A percentile compares a stretch with the other conserved stretches of the same genome.
Evolutionary conservation across 371 early-diverging fungal species (phyloP).

Genomic region (Syncephalastrum sp.): DNA sequence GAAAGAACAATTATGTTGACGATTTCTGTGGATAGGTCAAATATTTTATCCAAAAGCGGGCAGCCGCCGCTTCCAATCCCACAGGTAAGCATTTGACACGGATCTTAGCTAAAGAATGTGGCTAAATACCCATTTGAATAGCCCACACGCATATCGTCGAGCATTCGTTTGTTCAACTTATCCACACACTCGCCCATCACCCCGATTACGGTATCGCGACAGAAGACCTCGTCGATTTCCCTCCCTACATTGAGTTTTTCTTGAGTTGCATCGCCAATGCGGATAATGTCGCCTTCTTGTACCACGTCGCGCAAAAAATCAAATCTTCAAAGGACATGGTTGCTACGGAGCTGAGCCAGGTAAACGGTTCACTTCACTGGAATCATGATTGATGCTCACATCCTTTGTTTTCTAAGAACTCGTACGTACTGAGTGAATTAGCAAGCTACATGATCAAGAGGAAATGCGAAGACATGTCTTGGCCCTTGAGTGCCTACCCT

Average conservation of each 20-base stretch:
- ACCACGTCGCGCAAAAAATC: constrained; percentile 70
- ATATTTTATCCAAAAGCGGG: constrained; percentile 34
- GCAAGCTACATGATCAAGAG: constrained; percentile 77
- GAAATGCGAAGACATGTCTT: constrained; percentile 61
- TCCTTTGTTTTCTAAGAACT: constrained; percentile 44
- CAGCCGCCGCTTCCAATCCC: neutral
- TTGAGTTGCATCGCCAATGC: constrained; percentile 72
- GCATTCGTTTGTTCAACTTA: constrained; percentile 62
- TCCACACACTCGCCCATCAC: constrained; percentile 87
- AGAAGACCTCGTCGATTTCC: constrained; percentile 52
- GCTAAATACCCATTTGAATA: too few species aligned
- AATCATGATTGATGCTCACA: neutral
- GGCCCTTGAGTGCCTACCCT: constrained; percentile 72
- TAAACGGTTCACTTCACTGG: constrained; percentile 12
- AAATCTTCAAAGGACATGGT: constrained; percentile 74
- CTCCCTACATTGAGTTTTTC: constrained; percentile 81
- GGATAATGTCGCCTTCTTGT: constrained; percentile 85
- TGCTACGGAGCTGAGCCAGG: constrained; percentile 44
- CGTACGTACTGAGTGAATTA: constrained; percentile 84
- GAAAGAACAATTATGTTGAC: neutral
- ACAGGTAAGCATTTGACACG: too few species aligned
- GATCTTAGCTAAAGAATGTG: too few species aligned
- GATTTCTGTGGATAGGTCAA: constrained; percentile 12
- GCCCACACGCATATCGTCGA: constrained; percentile 43
- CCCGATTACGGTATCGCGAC: constrained; percentile 77